Conservation (phyloP, 148 eudicot species). For the Arctostaphylos glauca region DNA sequence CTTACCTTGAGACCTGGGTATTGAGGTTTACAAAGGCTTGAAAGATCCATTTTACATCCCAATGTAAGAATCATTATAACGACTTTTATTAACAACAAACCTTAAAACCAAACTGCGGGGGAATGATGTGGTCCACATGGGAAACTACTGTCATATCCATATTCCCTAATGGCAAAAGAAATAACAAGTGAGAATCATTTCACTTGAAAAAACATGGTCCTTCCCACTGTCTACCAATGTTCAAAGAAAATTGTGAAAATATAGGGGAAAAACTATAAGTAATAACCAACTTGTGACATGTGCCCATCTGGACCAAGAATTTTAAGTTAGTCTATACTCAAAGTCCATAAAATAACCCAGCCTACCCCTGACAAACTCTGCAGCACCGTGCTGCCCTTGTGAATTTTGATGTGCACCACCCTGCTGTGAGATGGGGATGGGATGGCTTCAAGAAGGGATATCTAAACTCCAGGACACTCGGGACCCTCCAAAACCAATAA, state of each 20-base stretch:
- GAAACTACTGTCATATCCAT: not conserved
- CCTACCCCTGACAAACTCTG: not conserved
- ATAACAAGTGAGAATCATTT: not conserved
- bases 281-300: not conserved
- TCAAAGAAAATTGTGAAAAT: not conserved
- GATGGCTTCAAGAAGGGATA: not conserved
- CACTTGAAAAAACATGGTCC: constrained; percentile 1
- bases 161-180: not conserved
- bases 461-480: not conserved
- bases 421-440: not conserved
- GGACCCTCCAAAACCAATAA: not conserved
- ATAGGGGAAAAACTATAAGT: not conserved
- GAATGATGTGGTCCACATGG: not conserved
- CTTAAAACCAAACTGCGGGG: not conserved
- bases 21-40: not conserved
- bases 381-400: not conserved
- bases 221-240: not conserved
- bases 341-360: not conserved
- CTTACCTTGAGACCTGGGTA: not conserved
- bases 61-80: not conserved
- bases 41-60: not conserved
- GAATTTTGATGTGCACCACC: not conserved
- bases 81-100: not conserved
- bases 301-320: not conserved
- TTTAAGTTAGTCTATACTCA: not conserved